Percentiles rank a stretch among this genome's conserved stretches.
These are phyloP conservation scores for Dicorynia guianensis DNA, from an alignment of 306 rosid species.

Conservation along the genomic window DNA sequence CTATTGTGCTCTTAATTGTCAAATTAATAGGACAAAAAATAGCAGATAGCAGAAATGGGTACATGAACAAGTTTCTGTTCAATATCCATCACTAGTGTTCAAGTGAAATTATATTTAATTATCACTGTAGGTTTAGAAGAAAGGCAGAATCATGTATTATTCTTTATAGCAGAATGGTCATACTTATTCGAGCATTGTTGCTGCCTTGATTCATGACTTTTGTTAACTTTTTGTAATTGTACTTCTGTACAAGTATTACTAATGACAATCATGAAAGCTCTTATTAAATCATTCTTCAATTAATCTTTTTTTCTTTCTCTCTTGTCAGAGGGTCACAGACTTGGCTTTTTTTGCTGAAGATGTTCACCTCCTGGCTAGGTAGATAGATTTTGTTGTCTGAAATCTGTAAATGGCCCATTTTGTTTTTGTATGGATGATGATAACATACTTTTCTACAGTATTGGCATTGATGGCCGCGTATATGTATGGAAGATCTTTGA, in stretches of 20 bases:
- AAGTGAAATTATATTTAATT: constrained; percentile 30
- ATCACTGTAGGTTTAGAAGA: constrained; percentile 24
- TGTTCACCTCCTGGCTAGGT: constrained; percentile 99
- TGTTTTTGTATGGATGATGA: constrained; percentile 31
- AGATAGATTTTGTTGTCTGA: constrained; percentile 53
- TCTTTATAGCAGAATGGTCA: constrained; percentile 15
- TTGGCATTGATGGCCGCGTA: constrained; percentile 87
- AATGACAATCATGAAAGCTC: not conserved
- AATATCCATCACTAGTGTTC: not conserved
- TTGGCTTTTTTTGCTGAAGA: constrained; percentile 99
- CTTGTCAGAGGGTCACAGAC: constrained; percentile 95
- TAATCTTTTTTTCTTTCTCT: constrained; percentile 30
- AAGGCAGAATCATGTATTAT: constrained; percentile 24
- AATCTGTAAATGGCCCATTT: not conserved
- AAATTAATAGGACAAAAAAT: not conserved
- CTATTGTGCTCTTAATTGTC: constrained; percentile 24
- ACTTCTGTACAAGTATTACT: constrained; percentile 10
- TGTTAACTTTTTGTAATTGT: constrained; percentile 3
- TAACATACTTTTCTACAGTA: constrained; percentile 65
- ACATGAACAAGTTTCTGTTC: not conserved
- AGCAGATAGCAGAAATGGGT: constrained; percentile 21
- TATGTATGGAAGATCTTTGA: constrained; percentile 94
- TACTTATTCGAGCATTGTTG: too few relatives aligned
- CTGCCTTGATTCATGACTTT: constrained; percentile 1
- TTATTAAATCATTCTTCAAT: constrained; percentile 10